Evolutionary conservation across 2,329 filamentous ascomycete species (phyloP), one percentile per base, ranked within the genome.

Genomic region (Pyrenophora graminea): DNA sequence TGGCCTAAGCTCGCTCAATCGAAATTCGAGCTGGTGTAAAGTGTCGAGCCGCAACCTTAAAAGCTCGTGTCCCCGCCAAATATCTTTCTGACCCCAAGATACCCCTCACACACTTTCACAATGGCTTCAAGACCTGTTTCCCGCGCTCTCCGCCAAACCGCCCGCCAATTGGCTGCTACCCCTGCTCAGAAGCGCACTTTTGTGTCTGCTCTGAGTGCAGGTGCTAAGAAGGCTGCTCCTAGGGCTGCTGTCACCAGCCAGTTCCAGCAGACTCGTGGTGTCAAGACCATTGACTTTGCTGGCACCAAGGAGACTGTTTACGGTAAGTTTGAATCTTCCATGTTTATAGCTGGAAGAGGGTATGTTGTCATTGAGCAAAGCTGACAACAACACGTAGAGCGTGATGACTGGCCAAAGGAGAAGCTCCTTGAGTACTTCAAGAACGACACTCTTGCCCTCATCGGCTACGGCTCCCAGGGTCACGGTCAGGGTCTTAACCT

Each of bases 361-460:
- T 18, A 9, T 6, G 36, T 7, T 56, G 58, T 58, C 27, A 46
- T 51, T 64, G 50, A 58, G 53, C 19, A 52, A 74, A 55, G 51
- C 57, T 67, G 51, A 64, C 45, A 7, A 44, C 43, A 43, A 23
- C 59, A 39, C 68, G 56, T 70, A 94, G 94, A 99, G 86, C 92
- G 94, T 81, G 90, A 85, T 75, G 94, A 99, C 83, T 99, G 94
- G 94, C 94, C 94, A 66, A 86, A 89, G 77, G 93, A 97, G 84
- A 97, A 96, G 88, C 91, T 99, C 76, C 82, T 94, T 76, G 91
- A 97, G 63, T 99, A 93, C 88, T 99, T 99, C 90, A 97, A 97
- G 86, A 86, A 99, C 81, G 94, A 99, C 80, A 97, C 93, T 67
- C 90, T 99, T 70, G 94, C 94, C 74, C 89, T 99, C 74, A 99